Percentiles rank a stretch among this genome's conserved stretches.
Conservation (phyloP, 1,139 yeast genomes). For the Saccharomyces hybrid region DNA sequence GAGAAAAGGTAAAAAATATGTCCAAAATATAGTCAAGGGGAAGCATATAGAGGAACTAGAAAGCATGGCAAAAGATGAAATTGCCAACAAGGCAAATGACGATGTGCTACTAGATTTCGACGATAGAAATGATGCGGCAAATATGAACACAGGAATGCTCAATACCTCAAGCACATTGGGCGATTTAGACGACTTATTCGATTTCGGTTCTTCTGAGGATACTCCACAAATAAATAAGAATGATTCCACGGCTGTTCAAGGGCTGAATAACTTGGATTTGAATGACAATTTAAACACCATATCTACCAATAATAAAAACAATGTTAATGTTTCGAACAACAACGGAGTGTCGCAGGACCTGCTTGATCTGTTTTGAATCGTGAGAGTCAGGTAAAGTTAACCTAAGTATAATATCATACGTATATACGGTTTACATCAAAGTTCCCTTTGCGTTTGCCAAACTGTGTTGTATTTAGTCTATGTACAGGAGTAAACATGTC, state of each 20-base stretch:
- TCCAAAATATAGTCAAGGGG: conserved; percentile 34
- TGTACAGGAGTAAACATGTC: background rate
- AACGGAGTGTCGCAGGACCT: conserved; percentile 40
- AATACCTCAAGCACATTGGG: conserved; percentile 37
- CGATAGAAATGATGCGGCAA: conserved; percentile 22
- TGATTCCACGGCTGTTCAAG: conserved; percentile 8
- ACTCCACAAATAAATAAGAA: conserved; percentile 13
- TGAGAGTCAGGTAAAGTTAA: background rate
- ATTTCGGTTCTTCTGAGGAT: conserved; percentile 19
- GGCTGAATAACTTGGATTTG: conserved; percentile 29
- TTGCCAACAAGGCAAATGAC: conserved; percentile 55
- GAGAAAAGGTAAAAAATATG: conserved; percentile 32
- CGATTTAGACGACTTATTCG: conserved; percentile 64
- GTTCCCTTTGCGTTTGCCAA: background rate
- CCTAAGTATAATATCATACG: background rate
- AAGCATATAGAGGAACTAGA: conserved; percentile 70
- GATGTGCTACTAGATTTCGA: conserved; percentile 87
- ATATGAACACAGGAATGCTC: conserved; percentile 25
- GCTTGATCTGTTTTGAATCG: conserved; percentile 38
- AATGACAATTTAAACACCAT: conserved; percentile 3
- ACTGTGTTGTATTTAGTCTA: background rate
- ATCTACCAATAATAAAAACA: background rate
- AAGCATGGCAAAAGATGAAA: conserved; percentile 70
- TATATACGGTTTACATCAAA: background rate
- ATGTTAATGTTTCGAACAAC: conserved; percentile 2